Conservation (phyloP, 805 yeast species). For the Ogataea methanolica region DNA sequence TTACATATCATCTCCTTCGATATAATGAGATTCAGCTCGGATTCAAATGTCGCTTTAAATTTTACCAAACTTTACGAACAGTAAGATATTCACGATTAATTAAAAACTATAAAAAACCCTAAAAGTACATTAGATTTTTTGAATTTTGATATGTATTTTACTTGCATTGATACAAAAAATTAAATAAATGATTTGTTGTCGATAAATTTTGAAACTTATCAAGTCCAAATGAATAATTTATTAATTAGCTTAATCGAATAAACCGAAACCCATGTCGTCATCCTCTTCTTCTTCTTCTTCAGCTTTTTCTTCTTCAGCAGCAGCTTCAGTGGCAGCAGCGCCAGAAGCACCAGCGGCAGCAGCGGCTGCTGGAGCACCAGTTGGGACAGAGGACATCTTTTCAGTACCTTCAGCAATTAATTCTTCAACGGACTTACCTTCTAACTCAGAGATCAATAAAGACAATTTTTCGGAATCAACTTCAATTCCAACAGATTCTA, state of each 20-base stretch:
- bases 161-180: no score
- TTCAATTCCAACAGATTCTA: slow-evolving; percentile 75
- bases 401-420: slow-evolving; percentile 76
- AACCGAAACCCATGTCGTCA: slow-evolving; percentile 82
- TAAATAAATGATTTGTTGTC: no score
- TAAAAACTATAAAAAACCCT: no score
- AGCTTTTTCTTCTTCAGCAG: slow-evolving; percentile 48
- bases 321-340: slow-evolving; percentile 53
- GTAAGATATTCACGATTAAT: no score
- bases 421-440: slow-evolving; percentile 72
- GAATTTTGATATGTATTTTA: no score
- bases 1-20: no score
- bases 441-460: slow-evolving; percentile 66
- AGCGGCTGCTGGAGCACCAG: slow-evolving; percentile 76
- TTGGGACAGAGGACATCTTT: slow-evolving; percentile 77
- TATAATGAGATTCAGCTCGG: no score
- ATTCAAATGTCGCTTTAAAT: no score
- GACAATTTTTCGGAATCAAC: slow-evolving; percentile 74
- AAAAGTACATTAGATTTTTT: no score
- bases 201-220: no score
- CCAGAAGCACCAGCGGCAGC: slow-evolving; percentile 47
- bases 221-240: background rate
- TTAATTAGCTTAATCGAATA: slow-evolving; percentile 76
- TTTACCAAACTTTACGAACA: no score
- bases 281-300: slow-evolving; percentile 47